Conservation (phyloP, 352 stramenopile species). For the Pilasporangium apinafurcum region DNA sequence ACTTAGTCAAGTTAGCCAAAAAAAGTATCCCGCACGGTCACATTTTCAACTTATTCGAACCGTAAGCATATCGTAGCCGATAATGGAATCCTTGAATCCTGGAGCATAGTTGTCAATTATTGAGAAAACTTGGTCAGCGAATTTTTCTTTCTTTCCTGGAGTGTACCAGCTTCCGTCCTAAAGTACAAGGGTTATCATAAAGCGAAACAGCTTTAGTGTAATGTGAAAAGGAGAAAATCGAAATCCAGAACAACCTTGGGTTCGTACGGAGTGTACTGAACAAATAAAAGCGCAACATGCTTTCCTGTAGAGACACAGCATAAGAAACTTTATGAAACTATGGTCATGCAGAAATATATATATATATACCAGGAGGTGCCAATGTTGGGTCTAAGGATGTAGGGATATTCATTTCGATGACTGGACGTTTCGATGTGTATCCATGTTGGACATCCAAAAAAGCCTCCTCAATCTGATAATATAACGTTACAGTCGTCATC, state of each 20-base stretch:
- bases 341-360: background rate
- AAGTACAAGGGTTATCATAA: background rate
- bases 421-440: slow-evolving; percentile 56
- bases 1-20: background rate
- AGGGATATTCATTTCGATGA: slow-evolving; percentile 91
- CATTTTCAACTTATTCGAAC: slow-evolving; percentile 20
- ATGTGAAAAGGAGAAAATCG: background rate
- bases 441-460: slow-evolving; percentile 78
- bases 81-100: slow-evolving; percentile 77
- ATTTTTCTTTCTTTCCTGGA: slow-evolving; percentile 68
- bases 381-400: slow-evolving; percentile 80
- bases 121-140: slow-evolving; percentile 79
- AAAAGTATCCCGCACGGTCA: background rate
- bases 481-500: background rate
- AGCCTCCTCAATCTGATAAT: slow-evolving; percentile 77
- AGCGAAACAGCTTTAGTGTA: background rate
- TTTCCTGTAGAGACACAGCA: slow-evolving; percentile 36
- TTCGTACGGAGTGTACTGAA: slow-evolving; percentile 88
- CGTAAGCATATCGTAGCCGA: slow-evolving; percentile 85
- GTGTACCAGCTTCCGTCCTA: slow-evolving; percentile 75
- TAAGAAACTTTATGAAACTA: background rate
- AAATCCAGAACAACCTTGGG: slow-evolving; percentile 37
- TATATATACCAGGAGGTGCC: slow-evolving; percentile 45
- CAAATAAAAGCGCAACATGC: slow-evolving; percentile 87
- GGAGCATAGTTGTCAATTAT: slow-evolving; percentile 85